These are phyloP conservation scores for Phytophthora aleatoria DNA, from an alignment of 352 stramenopile genomes.

Conservation along the genomic window DNA sequence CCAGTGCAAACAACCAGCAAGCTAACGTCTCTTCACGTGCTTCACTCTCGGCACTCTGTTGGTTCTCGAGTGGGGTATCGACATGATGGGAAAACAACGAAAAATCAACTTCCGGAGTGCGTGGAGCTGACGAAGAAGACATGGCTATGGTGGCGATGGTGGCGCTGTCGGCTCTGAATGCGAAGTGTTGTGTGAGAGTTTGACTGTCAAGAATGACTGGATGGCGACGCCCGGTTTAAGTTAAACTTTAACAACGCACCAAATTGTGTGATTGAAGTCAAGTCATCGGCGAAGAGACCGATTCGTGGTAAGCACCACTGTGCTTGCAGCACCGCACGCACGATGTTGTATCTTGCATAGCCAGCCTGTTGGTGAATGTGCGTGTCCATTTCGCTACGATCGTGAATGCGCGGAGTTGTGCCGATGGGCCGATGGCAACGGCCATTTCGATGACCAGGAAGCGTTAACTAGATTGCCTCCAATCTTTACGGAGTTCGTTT, in stretches of 20 bases:
- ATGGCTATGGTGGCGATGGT: constrained; percentile 26
- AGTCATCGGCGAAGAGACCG: constrained; percentile 5
- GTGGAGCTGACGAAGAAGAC: constrained; percentile 42
- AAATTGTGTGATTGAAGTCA: constrained; percentile 26
- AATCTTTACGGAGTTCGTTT: too few relatives aligned
- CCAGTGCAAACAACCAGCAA: constrained; percentile 65
- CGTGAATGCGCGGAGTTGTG: too few relatives aligned
- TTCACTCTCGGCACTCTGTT: constrained; percentile 25
- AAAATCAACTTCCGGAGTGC: constrained; percentile 36
- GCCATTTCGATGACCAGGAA: too few relatives aligned
- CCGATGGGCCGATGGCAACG: too few relatives aligned
- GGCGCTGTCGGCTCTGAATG: constrained; percentile 2
- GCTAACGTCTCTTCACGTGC: constrained; percentile 52
- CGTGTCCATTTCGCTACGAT: not conserved
- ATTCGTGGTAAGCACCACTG: constrained; percentile 12
- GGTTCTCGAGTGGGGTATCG: constrained; percentile 24
- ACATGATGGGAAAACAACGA: constrained; percentile 36
- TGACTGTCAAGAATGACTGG: constrained; percentile 11
- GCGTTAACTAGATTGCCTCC: too few relatives aligned
- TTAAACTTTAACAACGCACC: constrained; percentile 3
- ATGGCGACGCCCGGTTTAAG: constrained; percentile 3
- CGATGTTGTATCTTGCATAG: constrained; percentile 25
- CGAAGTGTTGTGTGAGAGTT: constrained; percentile 4
- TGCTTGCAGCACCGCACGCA: constrained; percentile 29
- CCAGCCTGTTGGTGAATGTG: constrained; percentile 6